Evolutionary conservation across 129 eudicot genomes (phyloP).

Genomic region (Apium graveolens): DNA sequence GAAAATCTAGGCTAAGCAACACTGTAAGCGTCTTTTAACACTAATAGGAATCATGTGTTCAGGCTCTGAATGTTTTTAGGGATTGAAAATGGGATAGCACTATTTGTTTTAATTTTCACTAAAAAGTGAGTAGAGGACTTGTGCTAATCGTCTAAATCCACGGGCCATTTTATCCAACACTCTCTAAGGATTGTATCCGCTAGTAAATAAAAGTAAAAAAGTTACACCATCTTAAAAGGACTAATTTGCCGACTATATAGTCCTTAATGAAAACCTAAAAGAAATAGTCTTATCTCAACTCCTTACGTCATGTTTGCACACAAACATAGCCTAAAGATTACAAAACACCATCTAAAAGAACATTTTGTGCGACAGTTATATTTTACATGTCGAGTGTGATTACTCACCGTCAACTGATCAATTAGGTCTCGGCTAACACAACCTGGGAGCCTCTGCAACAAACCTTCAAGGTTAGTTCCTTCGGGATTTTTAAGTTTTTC

Average conservation of each 20-base stretch:
- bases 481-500: conserved; percentile 87
- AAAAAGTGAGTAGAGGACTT: not conserved
- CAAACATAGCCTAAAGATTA: not conserved
- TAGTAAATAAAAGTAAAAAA: not conserved
- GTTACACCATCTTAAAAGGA: not conserved
- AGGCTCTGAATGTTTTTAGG: not conserved
- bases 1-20: not conserved
- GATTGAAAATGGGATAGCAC: not conserved
- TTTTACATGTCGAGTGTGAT: not conserved
- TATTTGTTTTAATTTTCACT: not conserved
- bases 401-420: conserved; percentile 76
- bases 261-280: not conserved
- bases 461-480: conserved; percentile 81
- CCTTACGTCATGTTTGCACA: not conserved
- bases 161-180: not conserved
- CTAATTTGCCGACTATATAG: not conserved
- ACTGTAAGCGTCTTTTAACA: not conserved
- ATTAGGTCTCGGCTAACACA: conserved; percentile 96
- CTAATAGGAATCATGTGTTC: not conserved
- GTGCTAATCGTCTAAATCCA: not conserved
- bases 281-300: not conserved
- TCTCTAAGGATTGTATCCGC: not conserved
- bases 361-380: not conserved
- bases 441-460: conserved; percentile 88
- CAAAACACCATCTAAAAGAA: not conserved